A percentile compares a stretch with the other conserved stretches of the same genome.
These are phyloP conservation scores for Conticribra guillardii DNA, from an alignment of 108 stramenopile species.

Conservation along the genomic window DNA sequence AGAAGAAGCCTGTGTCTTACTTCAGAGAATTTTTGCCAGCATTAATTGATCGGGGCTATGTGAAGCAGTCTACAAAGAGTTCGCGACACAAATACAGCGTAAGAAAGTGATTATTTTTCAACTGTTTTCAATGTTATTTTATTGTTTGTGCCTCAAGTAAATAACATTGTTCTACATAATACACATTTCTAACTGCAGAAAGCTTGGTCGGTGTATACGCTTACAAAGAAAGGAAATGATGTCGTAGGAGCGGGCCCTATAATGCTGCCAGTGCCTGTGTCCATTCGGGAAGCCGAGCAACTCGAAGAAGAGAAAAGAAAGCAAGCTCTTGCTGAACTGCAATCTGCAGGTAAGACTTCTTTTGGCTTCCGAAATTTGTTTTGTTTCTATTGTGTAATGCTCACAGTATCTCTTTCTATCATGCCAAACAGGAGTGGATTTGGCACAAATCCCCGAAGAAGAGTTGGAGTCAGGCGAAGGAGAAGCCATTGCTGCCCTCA, in stretches of 20 bases:
- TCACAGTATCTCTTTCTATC: too few species aligned
- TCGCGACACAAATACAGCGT: constrained; percentile 25
- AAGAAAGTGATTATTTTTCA: background rate
- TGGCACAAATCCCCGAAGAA: constrained; percentile 63
- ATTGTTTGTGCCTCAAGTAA: constrained; percentile 18
- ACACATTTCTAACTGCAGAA: constrained; percentile 2
- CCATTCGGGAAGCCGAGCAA: constrained; percentile 63
- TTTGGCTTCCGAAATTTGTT: too few species aligned
- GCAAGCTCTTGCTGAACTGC: constrained; percentile 46
- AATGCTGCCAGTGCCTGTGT: constrained; percentile 71
- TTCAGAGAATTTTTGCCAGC: constrained; percentile 59
- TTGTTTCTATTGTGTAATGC: too few species aligned
- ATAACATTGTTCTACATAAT: constrained; percentile 9
- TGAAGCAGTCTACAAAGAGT: constrained; percentile 44
- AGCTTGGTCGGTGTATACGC: constrained; percentile 36
- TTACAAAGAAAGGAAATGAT: constrained; percentile 50
- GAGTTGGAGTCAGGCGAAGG: constrained; percentile 81
- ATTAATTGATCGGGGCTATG: constrained; percentile 47
- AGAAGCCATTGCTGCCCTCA: constrained; percentile 69
- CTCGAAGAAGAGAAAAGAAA: constrained; percentile 57
- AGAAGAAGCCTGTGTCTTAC: constrained; percentile 48
- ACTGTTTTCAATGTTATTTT: background rate
- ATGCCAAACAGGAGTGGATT: too few species aligned
- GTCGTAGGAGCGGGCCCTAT: constrained; percentile 48
- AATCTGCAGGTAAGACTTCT: constrained; percentile 55